Base-by-base conservation (phyloP, 75 land plant species). In the Larix kaempferi region DNA sequence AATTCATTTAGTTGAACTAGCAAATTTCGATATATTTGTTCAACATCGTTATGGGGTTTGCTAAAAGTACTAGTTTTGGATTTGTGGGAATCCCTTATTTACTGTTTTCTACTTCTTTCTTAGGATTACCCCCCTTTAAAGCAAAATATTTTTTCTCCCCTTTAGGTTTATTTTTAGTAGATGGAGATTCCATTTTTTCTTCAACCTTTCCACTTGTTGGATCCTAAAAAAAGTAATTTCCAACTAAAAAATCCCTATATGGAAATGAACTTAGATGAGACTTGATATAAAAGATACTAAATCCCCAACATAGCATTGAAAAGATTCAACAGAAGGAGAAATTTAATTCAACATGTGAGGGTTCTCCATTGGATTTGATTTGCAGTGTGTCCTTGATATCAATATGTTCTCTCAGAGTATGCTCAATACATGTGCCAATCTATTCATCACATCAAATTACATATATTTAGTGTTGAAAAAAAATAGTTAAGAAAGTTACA, bases 351-450 rank as follows among this genome's bases (percentile, higher is more conserved):
- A 91, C 93, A 86, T 91, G 82, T 2, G 78, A 55, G 52, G 69
- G 0, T 73, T 89, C 91, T 75, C 77, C 84, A 39, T 89, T 82
- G 15, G 90, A 82, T 80, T 95, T 93, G 35, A 86, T 80, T 56
- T 93, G 84, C 37, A 85, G 49, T 11, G 91, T 85, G 23, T 86
- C 86, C 73, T 87, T 89, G 37, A 69, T 82, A 27, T 57, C 82
- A 54, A 80, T 56, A 49, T 83, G 88, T 8, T 88, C 82, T 74
- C 88, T 81, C 86, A 91, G 73, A 95, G 91, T 41, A 93, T 80
- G 49, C 84, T 81, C 86, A 93, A 78, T 69, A 93, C 98, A 86
- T 89, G 92, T 15, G 92, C 85, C 84, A 95, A 83, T 82, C 95
- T 95, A 89, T 74, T 59, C 16, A 76, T 79, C 5, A 73, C 56